Conservation (phyloP, 345 rosid genomes). For the Triadica sebifera region DNA sequence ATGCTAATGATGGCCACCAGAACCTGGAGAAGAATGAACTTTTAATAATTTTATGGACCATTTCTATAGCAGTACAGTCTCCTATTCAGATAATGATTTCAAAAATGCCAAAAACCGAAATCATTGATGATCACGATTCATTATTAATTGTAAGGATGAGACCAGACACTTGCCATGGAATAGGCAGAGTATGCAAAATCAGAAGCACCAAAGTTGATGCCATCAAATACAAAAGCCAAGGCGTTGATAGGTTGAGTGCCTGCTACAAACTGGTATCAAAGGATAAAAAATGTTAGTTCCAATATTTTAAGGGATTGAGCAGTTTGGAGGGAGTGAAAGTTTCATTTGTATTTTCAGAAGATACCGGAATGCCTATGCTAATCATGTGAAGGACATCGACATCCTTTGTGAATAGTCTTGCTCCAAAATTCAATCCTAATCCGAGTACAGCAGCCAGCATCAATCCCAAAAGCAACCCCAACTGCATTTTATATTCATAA, state of each 20-base stretch:
- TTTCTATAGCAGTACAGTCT: neutral
- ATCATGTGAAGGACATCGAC: constrained; percentile 60
- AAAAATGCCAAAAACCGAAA: neutral
- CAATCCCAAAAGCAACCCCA: constrained; percentile 74
- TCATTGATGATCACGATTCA: neutral
- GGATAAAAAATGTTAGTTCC: constrained; percentile 16
- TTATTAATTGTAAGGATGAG: neutral
- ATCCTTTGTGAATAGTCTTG: constrained; percentile 66
- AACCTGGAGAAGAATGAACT: constrained; percentile 37
- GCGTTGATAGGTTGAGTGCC: constrained; percentile 89
- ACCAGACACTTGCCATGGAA: constrained; percentile 60
- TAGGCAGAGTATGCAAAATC: constrained; percentile 86
- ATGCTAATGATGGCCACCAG: constrained; percentile 71
- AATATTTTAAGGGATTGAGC: neutral
- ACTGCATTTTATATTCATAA: constrained; percentile 36
- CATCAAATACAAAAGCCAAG: constrained; percentile 89
- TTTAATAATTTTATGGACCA: neutral
- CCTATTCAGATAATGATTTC: neutral
- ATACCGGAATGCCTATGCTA: constrained; percentile 75
- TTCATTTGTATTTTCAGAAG: constrained; percentile 3
- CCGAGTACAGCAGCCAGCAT: constrained; percentile 56
- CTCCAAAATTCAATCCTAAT: constrained; percentile 62
- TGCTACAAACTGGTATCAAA: constrained; percentile 63
- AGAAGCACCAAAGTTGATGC: constrained; percentile 91
- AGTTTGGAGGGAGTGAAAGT: neutral